Base-by-base conservation (phyloP, 2,329 filamentous ascomycete species). In the Teratosphaeria gauchensis region DNA sequence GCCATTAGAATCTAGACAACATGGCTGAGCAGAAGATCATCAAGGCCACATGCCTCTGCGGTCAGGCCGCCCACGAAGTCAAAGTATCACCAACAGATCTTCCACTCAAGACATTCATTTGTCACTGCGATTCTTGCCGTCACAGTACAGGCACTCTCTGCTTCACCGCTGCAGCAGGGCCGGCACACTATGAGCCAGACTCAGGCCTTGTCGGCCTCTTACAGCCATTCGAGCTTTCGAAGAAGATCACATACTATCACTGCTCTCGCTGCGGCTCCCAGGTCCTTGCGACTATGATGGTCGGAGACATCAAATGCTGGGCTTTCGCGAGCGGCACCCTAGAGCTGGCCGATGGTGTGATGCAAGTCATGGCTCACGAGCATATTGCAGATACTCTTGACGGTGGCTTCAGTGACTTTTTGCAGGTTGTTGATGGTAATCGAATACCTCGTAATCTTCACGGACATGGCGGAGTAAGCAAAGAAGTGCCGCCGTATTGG, bases 111-210 rank as follows among this genome's bases (percentile, higher is more conserved):
- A 66, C 70, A 5, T 68, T 71, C 55, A 69, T 83, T 61, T 84
- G 81, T 67, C 78, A 83, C 64, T 84, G 82, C 72, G 68, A 69
- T 59, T 73, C 69, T 30, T 84, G 80, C 67, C 76, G 80, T 16
- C 72, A 73, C 53, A 72, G 74, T 32, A 78, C 77, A 19, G 81
- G 81, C 21, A 70, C 77, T 11, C 70, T 81, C 8, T 77, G 71
- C 57, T 57, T 65, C 21, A 76, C 76, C n/a, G 76, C 77, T 58
- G 71, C 77, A 28, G 63, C 67, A 11, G 66, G 82, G 21, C 73
- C 74, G 9, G 56, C 68, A 24, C 64, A 65, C 30, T 73, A 75
- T 31, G 53, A 69, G 14, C 63, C 71, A 16, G 56, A 65, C 4
- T 28, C 58, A 24, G 30, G 54, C 1, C 63, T 68, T 2, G 63